phyloP scores from a whole-genome alignment of 2,329 filamentous ascomycete genomes.

The Phyllosticta paracitricarpa region DNA sequence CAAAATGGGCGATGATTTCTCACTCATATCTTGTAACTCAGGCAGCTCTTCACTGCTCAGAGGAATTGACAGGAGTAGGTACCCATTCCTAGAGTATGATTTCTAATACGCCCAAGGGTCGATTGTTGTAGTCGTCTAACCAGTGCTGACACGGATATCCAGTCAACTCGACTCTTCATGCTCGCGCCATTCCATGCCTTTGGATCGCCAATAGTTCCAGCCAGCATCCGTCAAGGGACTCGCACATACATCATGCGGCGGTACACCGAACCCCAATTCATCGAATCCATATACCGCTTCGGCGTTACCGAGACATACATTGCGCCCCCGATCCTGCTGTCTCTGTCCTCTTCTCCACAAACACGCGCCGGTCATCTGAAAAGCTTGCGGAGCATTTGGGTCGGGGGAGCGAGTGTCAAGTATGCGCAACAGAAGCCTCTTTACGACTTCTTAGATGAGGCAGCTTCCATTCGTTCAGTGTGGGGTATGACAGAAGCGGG shows the following conservation, averaged over 20 bases:
- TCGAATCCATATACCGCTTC: conserved; percentile 30
- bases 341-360: conserved; percentile 18
- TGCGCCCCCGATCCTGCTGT: conserved; percentile 35
- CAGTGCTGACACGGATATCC: background rate
- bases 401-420: conserved; percentile 34
- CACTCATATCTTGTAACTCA: conserved; percentile 16
- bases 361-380: conserved; percentile 28
- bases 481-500: conserved; percentile 47
- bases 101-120: too few species aligned
- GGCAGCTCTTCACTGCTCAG: background rate
- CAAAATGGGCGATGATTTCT: conserved; percentile 26
- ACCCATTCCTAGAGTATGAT: too few species aligned
- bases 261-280: conserved; percentile 33
- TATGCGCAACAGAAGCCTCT: conserved; percentile 24
- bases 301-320: conserved; percentile 40
- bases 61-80: background rate
- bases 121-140: background rate
- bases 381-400: conserved; percentile 35
- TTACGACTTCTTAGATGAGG: conserved; percentile 29
- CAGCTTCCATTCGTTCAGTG: conserved; percentile 37
- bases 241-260: conserved; percentile 39
- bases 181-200: conserved; percentile 42
- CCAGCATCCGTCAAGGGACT: conserved; percentile 37
- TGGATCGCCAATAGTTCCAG: conserved; percentile 35
- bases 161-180: conserved; percentile 35